phyloP scores from a whole-genome alignment of 192 early-diverging fungal genomes.

The Blastocladiella britannica region DNA sequence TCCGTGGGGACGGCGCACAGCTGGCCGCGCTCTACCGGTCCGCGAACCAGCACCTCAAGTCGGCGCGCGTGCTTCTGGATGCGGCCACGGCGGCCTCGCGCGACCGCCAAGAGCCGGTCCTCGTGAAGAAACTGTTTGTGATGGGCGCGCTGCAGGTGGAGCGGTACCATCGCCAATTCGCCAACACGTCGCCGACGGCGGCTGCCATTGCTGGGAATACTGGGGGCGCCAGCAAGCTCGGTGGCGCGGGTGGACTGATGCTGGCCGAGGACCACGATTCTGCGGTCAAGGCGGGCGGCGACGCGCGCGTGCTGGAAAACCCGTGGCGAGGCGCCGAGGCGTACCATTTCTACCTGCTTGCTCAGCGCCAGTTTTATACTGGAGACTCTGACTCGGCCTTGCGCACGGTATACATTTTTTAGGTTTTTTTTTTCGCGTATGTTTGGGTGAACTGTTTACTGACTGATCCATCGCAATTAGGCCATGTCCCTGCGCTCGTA shows the following conservation, averaged over 20 bases:
- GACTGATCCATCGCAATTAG: conserved; percentile 12
- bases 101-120: conserved; percentile 14
- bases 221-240: too few relatives aligned
- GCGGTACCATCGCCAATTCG: too few relatives aligned
- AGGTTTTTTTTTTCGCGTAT: too few relatives aligned
- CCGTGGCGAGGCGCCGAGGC: conserved; percentile 38
- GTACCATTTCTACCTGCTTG: conserved; percentile 32
- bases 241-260: too few relatives aligned
- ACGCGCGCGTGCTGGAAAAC: conserved; percentile 20
- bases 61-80: conserved; percentile 23
- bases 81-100: conserved; percentile 23
- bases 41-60: conserved; percentile 30
- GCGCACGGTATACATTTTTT: conserved; percentile 17
- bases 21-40: conserved; percentile 30
- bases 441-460: too few relatives aligned
- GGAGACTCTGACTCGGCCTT: conserved; percentile 22
- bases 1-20: conserved; percentile 12
- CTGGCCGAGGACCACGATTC: too few relatives aligned
- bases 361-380: conserved; percentile 31
- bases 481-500: conserved; percentile 23
- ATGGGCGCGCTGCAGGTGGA: conserved; percentile 35
- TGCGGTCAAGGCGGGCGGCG: conserved; percentile 20
- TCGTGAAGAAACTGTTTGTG: conserved; percentile 33
- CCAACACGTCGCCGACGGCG: too few relatives aligned
- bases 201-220: too few relatives aligned